Conservation (phyloP, 352 stramenopile genomes). For the Globisporangium canariense region DNA sequence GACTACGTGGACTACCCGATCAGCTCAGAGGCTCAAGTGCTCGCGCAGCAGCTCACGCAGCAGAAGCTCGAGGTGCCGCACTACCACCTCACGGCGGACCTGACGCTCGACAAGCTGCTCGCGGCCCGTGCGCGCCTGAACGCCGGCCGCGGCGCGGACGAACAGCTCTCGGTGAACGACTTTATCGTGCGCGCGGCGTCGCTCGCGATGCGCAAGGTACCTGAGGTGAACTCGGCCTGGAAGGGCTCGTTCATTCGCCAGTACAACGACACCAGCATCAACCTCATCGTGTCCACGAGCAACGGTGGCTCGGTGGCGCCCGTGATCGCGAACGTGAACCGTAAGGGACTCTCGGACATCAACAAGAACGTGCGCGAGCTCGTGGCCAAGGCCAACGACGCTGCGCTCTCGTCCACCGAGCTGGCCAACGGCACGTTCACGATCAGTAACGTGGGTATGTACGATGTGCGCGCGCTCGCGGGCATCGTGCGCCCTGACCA, state of each 20-base stretch:
- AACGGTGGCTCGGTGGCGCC: conserved; percentile 93
- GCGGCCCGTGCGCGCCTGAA: conserved; percentile 89
- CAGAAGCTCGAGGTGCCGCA: conserved; percentile 95
- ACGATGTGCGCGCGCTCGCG: conserved; percentile 92
- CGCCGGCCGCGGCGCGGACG: conserved; percentile 87
- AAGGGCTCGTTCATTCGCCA: conserved; percentile 92
- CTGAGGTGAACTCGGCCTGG: conserved; percentile 88
- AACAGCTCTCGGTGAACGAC: conserved; percentile 97
- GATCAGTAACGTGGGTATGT: conserved; percentile 96
- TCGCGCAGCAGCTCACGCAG: conserved; percentile 88
- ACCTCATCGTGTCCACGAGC: conserved; percentile 78
- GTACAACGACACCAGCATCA: conserved; percentile 95
- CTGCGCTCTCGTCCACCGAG: conserved; percentile 38
- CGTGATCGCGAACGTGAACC: conserved; percentile 91
- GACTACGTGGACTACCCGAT: conserved; percentile 94
- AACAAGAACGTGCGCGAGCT: conserved; percentile 77
- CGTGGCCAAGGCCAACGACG: conserved; percentile 44
- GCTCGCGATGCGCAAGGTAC: conserved; percentile 95
- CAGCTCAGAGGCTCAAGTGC: conserved; percentile 64
- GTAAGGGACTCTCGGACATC: conserved; percentile 89
- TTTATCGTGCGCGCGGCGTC: conserved; percentile 96
- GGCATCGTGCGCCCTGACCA: conserved; percentile 94
- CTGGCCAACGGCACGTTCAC: conserved; percentile 93
- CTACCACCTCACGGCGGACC: conserved; percentile 96
- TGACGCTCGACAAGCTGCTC: conserved; percentile 92